phyloP scores from a whole-genome alignment of 2,329 filamentous ascomycete species.

The Ophiostoma triangulosporum region DNA sequence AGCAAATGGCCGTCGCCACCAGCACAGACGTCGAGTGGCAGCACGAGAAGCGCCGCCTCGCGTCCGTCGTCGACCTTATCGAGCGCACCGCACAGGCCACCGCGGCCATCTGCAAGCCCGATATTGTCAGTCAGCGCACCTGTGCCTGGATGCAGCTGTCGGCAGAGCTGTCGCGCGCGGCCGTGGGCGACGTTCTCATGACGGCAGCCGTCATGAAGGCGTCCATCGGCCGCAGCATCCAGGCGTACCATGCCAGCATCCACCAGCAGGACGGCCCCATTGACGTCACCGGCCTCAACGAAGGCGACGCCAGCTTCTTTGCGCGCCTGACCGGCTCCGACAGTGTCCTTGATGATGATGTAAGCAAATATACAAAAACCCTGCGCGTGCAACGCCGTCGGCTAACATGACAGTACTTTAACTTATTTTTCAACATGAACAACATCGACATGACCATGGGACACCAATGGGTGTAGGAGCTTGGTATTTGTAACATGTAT shows the following conservation, averaged over 20 bases:
- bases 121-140: not conserved
- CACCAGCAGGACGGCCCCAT: not conserved
- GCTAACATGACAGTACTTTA: not conserved
- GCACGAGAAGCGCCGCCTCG: not conserved
- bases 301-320: not conserved
- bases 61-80: not conserved
- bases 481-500: no score
- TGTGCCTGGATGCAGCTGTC: not conserved
- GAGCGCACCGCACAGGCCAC: not conserved
- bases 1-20: not conserved
- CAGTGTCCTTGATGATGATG: not conserved
- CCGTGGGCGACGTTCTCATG: not conserved
- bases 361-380: not conserved
- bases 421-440: not conserved
- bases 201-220: not conserved
- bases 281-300: not conserved
- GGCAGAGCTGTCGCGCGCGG: not conserved
- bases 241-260: not conserved
- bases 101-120: not conserved
- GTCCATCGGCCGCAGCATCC: not conserved
- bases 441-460: constrained; percentile 14
- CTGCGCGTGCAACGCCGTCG: no score
- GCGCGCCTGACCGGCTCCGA: not conserved
- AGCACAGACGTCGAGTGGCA: not conserved
- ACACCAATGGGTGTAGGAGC: not conserved